Evolutionary conservation across 805 yeast genomes (phyloP), one percentile per base, ranked within the genome.

Genomic region (Kuraishia cidri): DNA sequence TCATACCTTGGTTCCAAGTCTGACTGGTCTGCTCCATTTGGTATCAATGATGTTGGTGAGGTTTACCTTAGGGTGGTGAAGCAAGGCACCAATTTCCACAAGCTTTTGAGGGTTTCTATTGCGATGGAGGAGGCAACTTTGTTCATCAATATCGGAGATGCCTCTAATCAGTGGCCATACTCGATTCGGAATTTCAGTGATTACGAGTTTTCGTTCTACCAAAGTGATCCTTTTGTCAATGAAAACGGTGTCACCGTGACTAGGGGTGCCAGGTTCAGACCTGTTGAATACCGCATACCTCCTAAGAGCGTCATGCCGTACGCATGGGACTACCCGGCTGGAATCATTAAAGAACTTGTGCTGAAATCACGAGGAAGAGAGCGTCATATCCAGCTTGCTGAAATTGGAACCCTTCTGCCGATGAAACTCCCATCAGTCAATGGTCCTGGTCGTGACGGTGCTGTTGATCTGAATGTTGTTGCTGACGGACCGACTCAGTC

Each of bases 401-500:
- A 92, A 52, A 90, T 92, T 45, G 99, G 99, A 16, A 80, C 80
- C 38, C 62, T 87, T 39, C 76, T 79, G 38, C 97, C 97, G 0
- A 83, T 90, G 75, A 72, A 83, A 43, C 50, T 90, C 23, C 80
- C 86, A 1, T 60, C 65, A 2, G 56, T 64, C 0, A 46, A 53
- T 4, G 52, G 47, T 13, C n/a, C n/a, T n/a, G 66, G 58, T 14
- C 51, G 54, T 4, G 54, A 51, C 21, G 26, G 36, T 2, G 60
- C 61, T 8, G 88, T 86, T 19, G 97, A 87, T 45, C 60, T 94
- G 45, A 85, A 87, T 48, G 97, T 92, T 12, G 79, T 86, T 26
- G 97, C 97, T 0, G 97, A 92, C 61, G 98, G 97, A 0, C 95
- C 96, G 0, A 77, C 88, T 1, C 96, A 86, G 55, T 79, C 95